Conservation (phyloP, 805 yeast species). For the Candida ovalis region DNA sequence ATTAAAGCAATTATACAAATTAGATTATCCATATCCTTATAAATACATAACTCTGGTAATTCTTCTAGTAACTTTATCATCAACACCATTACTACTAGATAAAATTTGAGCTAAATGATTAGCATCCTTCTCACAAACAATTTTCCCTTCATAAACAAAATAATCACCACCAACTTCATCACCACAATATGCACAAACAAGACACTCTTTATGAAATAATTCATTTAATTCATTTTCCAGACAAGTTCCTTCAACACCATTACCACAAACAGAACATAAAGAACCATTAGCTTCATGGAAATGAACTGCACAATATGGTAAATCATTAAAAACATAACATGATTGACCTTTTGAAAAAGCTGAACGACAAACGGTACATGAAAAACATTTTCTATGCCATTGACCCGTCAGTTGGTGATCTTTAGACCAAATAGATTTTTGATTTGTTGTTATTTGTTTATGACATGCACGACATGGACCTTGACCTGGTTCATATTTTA, state of each 20-base stretch:
- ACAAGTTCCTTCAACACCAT: conserved; percentile 88
- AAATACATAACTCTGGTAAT: conserved; percentile 30
- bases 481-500: conserved; percentile 50
- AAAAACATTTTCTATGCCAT: conserved; percentile 90
- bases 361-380: conserved; percentile 60
- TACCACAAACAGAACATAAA: conserved; percentile 63
- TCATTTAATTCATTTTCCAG: conserved; percentile 69
- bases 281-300: conserved; percentile 75
- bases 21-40: conserved; percentile 1
- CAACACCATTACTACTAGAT: conserved; percentile 7
- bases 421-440: conserved; percentile 76
- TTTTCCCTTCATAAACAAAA: conserved; percentile 42
- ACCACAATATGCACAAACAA: conserved; percentile 63
- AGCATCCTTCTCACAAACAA: conserved; percentile 49
- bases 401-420: conserved; percentile 84
- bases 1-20: background rate
- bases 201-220: conserved; percentile 73
- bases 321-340: conserved; percentile 74
- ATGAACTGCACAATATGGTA: conserved; percentile 79
- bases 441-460: conserved; percentile 40
- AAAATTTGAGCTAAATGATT: conserved; percentile 14
- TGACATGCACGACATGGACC: conserved; percentile 83
- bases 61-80: conserved; percentile 27
- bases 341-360: conserved; percentile 56
- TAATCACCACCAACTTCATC: conserved; percentile 50